Evolutionary conservation across 2,329 filamentous ascomycete species (phyloP).

Genomic region (Lojkania enalia): DNA sequence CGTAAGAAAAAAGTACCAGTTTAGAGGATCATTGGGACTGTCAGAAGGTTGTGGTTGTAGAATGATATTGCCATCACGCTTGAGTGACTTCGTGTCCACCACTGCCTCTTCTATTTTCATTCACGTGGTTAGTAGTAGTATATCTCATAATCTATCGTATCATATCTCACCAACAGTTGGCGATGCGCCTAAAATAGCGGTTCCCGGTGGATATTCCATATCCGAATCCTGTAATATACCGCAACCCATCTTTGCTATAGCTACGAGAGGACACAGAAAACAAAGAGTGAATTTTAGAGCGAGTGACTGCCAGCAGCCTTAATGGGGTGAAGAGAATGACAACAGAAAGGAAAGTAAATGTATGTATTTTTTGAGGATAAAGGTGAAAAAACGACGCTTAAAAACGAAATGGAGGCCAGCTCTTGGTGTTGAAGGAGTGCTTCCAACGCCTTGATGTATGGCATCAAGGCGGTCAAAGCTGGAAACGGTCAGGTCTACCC

Average conservation of each 20-base stretch:
- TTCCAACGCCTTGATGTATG: constrained; percentile 14
- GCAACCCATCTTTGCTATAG: constrained; percentile 30
- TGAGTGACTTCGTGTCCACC: constrained; percentile 31
- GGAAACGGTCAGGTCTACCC: constrained; percentile 7
- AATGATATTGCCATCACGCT: constrained; percentile 66
- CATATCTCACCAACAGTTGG: neutral
- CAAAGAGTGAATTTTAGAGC: constrained; percentile 5
- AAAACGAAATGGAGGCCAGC: constrained; percentile 17
- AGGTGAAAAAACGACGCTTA: too few relatives aligned
- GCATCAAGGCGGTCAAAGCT: constrained; percentile 13
- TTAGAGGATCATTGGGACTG: constrained; percentile 83
- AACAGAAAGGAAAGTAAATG: constrained; percentile 5
- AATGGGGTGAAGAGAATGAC: constrained; percentile 3
- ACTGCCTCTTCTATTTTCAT: constrained; percentile 18
- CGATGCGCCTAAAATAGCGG: constrained; percentile 29
- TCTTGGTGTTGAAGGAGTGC: constrained; percentile 5
- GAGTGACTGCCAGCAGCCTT: constrained; percentile 32
- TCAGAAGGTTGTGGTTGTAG: constrained; percentile 89
- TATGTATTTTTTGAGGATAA: constrained; percentile 3
- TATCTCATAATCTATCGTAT: neutral
- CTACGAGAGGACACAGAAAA: neutral
- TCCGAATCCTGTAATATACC: constrained; percentile 34
- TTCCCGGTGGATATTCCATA: constrained; percentile 38
- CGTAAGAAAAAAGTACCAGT: constrained; percentile 30
- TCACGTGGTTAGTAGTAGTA: neutral